Evolutionary conservation across 257 asterid genomes (phyloP), one percentile per base, ranked within the genome.

Genomic region (Solanum rostratum): DNA sequence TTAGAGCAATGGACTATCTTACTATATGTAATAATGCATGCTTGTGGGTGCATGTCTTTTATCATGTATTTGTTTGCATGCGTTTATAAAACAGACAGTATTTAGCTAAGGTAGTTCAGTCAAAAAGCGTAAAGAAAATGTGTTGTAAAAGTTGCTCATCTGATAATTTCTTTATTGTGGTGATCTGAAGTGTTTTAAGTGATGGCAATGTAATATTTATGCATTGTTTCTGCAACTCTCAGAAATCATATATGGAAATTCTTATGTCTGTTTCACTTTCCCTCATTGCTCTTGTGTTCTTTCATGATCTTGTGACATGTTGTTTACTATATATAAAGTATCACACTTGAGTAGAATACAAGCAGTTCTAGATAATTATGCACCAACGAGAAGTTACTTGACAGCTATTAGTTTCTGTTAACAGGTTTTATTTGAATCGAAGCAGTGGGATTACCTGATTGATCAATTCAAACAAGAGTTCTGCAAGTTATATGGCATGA

Each of bases 401-500:
- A 78, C 46, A 78, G 43, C 29, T 78, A 12, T 27, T 63, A 29
- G 29, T 78, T 78, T 78, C 45, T 78, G 11, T 50, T 88, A 24
- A 24, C 94, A 95, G 99, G 98, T 88, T 54, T 89, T 97, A 86
- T 97, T 94, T 84, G 99, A 97, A 87, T 90, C 93, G 46, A 93
- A 89, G 89, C 99, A 95, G 88, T 97, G 99, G 99, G 97, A 94
- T 78, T 92, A 82, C 91, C 91, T 97, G 69, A 94, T 89, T 0
- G 99, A 95, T 85, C 99, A 95, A 89, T 97, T 95, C 85, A 95
- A 97, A 87, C 98, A 95, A 88, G 99, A 97, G 89, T 97, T 97
- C 88, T 95, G 94, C 93, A 94, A 88, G 90, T 90, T 95, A 86
- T 97, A 95, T 88, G 99, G 99, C 91, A 97, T 97, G 98, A 94